Base-by-base conservation (phyloP, 2,329 filamentous ascomycete species). In the Cordyceps militaris region DNA sequence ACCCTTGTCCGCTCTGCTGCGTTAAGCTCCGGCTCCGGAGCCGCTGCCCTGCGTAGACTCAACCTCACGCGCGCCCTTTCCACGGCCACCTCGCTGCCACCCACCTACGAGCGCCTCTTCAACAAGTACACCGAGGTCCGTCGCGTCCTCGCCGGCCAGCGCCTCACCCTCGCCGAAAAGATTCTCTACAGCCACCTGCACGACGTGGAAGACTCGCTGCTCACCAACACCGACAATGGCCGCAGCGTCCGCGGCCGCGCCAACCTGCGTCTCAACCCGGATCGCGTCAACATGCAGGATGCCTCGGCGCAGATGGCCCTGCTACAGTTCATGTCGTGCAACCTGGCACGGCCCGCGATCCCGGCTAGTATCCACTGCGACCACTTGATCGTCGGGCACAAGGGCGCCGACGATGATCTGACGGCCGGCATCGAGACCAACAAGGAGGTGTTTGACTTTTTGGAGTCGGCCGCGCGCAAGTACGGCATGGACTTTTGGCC, bases 211-310 rank as follows among this genome's bases (percentile, higher is more conserved):
- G 91, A 96, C 71, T 92, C 91, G 38, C 83, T 99, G 55, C 79
- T 96, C 60, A 84, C 83, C 55, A 84, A 85, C 68, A 97, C 92
- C 51, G 82, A 90, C 73, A 90, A 92, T 81, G 93, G 92, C 64
- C 83, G 83, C 53, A 82, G 87, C 67, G 87, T 99, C 61, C 85
- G 94, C 43, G 93, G 93, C 64, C 85, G 85, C 69, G 92, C 91
- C 52, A 97, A 96, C 71, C 81, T 99, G 74, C 96, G 96, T 78
- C 87, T 99, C 73, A 96, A 96, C 74, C 94, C 94, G 23, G 94
- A 99, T 73, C 85, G 94, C 55, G 94, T 97, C 65, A 95, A 95
- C 63, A 99, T 99, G 94, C 94, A 99, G 75, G 94, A 99, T 78
- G 94, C 94, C 14, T 96, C 91, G 30, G 94, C 94, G 6, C 94